These are phyloP conservation scores for Ganoderma lucidum DNA, from an alignment of 1,284 basidiomycete genomes.

Conservation along the genomic window DNA sequence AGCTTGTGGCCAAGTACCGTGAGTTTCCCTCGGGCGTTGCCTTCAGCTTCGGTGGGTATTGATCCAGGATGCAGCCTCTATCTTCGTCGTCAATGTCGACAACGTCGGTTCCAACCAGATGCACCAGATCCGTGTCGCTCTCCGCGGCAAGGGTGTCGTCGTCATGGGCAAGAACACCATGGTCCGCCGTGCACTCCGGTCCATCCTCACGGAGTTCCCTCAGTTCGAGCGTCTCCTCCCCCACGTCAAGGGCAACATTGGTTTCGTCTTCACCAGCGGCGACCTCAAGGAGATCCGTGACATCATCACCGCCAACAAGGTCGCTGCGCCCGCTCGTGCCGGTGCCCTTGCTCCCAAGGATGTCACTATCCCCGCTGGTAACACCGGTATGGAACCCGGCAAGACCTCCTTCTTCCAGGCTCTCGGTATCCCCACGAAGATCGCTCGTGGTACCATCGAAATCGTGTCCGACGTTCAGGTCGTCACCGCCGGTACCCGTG, in stretches of 20 bases:
- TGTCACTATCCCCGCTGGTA: slow-evolving; percentile 92
- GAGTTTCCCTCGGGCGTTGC: slow-evolving; percentile 43
- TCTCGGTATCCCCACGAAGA: slow-evolving; percentile 99
- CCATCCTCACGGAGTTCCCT: slow-evolving; percentile 89
- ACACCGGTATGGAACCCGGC: slow-evolving; percentile 99
- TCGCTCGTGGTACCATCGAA: slow-evolving; percentile 99
- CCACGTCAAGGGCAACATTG: slow-evolving; percentile 97
- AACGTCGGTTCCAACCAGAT: slow-evolving; percentile 99
- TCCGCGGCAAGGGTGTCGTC: slow-evolving; percentile 96
- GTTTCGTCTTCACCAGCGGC: slow-evolving; percentile 95
- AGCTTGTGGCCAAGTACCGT: slow-evolving; percentile 93
- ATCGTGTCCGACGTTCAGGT: slow-evolving; percentile 98
- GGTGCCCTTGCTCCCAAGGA: slow-evolving; percentile 95
- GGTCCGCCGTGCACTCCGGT: slow-evolving; percentile 97
- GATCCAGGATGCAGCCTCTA: slow-evolving; percentile 71
- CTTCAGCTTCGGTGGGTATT: slow-evolving; percentile 2
- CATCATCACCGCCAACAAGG: slow-evolving; percentile 95
- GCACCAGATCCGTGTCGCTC: slow-evolving; percentile 97
- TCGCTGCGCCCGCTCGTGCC: slow-evolving; percentile 97
- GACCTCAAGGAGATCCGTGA: slow-evolving; percentile 97
- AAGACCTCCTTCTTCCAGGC: slow-evolving; percentile 99
- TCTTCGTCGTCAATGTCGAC: slow-evolving; percentile 99
- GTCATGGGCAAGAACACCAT: slow-evolving; percentile 99
- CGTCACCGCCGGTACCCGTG: slow-evolving; percentile 90
- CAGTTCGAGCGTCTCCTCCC: slow-evolving; percentile 97